phyloP scores from a whole-genome alignment of 176 grass and related monocot species.

The Thinopyrum elongatum region DNA sequence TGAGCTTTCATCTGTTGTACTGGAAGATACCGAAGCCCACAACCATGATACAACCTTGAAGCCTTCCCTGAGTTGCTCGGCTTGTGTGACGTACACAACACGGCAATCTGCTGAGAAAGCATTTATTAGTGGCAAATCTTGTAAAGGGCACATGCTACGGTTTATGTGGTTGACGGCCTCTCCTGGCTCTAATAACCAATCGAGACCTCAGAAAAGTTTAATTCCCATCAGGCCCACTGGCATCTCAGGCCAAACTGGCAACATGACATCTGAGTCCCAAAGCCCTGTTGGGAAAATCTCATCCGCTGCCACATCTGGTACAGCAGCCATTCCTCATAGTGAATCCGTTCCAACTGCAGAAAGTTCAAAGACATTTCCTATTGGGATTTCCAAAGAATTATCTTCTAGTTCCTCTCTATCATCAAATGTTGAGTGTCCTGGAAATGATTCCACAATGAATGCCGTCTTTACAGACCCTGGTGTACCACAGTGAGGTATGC shows the following conservation, averaged over 20 bases:
- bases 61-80: slow-evolving; percentile 57
- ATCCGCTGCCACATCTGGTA: slow-evolving; percentile 18
- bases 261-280: slow-evolving; percentile 42
- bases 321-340: background rate
- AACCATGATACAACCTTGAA: slow-evolving; percentile 56
- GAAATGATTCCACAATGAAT: slow-evolving; percentile 28
- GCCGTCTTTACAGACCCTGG: slow-evolving; percentile 19
- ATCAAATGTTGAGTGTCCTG: slow-evolving; percentile 35
- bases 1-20: slow-evolving; percentile 69
- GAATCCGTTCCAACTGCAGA: slow-evolving; percentile 21
- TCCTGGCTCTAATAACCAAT: slow-evolving; percentile 45
- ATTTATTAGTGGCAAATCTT: slow-evolving; percentile 73
- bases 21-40: slow-evolving; percentile 63
- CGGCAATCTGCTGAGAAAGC: slow-evolving; percentile 82
- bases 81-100: slow-evolving; percentile 71
- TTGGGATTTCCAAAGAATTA: slow-evolving; percentile 21
- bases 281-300: slow-evolving; percentile 29
- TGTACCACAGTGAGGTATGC: slow-evolving; percentile 51
- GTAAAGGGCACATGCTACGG: slow-evolving; percentile 64
- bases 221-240: slow-evolving; percentile 12
- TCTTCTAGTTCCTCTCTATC: slow-evolving; percentile 29
- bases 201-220: slow-evolving; percentile 36
- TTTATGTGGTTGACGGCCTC: slow-evolving; percentile 80
- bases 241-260: slow-evolving; percentile 24
- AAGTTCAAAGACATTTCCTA: slow-evolving; percentile 22